Percentiles rank a stretch among this genome's conserved stretches.
Conservation (phyloP, 257 asterid genomes). For the Primulina eburnea region DNA sequence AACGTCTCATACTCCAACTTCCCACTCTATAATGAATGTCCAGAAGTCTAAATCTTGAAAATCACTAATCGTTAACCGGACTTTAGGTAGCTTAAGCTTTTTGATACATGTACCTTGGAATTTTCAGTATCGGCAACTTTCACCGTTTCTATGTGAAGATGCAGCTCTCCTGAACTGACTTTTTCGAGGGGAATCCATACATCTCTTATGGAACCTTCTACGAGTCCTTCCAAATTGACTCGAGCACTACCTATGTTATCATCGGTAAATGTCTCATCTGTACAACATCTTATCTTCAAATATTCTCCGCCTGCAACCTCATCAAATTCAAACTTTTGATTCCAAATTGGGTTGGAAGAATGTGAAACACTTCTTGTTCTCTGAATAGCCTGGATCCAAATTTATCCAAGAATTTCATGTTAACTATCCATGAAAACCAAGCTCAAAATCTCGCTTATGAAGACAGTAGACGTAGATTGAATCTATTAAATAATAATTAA, state of each 20-base stretch:
- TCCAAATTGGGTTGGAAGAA: constrained; percentile 74
- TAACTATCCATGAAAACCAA: background rate
- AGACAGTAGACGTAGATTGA: background rate
- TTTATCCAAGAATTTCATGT: background rate
- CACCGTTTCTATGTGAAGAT: constrained; percentile 77
- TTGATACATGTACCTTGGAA: constrained; percentile 46
- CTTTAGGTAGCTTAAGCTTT: background rate
- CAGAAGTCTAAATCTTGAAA: background rate
- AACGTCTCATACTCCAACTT: background rate
- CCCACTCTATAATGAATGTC: background rate
- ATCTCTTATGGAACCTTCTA: constrained; percentile 75
- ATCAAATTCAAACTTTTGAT: constrained; percentile 87
- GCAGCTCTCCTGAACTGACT: constrained; percentile 82
- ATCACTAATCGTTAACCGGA: constrained; percentile 1
- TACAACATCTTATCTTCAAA: constrained; percentile 69
- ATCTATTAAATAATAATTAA: background rate
- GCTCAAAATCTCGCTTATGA: background rate
- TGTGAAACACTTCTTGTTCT: constrained; percentile 64
- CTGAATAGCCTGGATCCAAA: constrained; percentile 47
- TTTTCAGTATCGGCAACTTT: constrained; percentile 49
- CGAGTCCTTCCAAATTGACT: constrained; percentile 92
- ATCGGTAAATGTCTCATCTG: constrained; percentile 82
- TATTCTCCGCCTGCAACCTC: constrained; percentile 90
- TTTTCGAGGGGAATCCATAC: constrained; percentile 88
- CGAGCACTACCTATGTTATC: constrained; percentile 93